Base-by-base conservation (phyloP, 176 grass and related monocot genomes). In the Paspalum vaginatum region DNA sequence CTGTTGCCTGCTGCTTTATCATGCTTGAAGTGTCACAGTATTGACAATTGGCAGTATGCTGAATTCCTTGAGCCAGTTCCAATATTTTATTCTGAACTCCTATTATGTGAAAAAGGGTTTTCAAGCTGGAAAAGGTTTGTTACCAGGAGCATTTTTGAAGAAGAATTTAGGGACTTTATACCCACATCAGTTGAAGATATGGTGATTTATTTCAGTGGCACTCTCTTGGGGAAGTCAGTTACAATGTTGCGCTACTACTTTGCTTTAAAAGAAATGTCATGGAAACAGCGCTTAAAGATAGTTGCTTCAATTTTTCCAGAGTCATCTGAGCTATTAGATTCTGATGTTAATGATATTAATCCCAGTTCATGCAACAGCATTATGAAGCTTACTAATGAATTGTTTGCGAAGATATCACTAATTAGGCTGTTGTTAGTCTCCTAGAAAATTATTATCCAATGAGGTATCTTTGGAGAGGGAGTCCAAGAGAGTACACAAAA, bases 221-320 rank as follows among this genome's bases (percentile, higher is more conserved):
- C 94, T 77, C 83, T 94, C 65, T 87, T 97, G 83, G 94, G 91
- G 48, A 97, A 88, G 80, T 72, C 94, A 79, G 51, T 94, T 84
- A 88, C 17, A 61, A 92, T 97, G 87, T 78, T 94, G 58, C 81
- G 57, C 48, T 76, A 79, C 74, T 87, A 76, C 77, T 78, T 90
- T 62, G 51, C 60, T 78, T 74, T 49, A 51, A 90, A 94, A 79
- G 82, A 70, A 53, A 76, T 94, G 9, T 43, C 81, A 26, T 16
- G 60, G 74, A 94, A 88, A 63, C 77, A 85, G 67, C 85, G 91
- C 1, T 72, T 94, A 80, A 72, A 94, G 85, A 90, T 92, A 81
- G 80, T 97, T 78, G 69, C 70, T 90, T 92, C 80, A 44, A 63
- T 97, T 87, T 88, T 76, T 63, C 83, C 85, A 59, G 77, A 87